Evolutionary conservation across 1,284 basidiomycete species (phyloP), one percentile per base, ranked within the genome.

Genomic region (Wolfiporia cocos): DNA sequence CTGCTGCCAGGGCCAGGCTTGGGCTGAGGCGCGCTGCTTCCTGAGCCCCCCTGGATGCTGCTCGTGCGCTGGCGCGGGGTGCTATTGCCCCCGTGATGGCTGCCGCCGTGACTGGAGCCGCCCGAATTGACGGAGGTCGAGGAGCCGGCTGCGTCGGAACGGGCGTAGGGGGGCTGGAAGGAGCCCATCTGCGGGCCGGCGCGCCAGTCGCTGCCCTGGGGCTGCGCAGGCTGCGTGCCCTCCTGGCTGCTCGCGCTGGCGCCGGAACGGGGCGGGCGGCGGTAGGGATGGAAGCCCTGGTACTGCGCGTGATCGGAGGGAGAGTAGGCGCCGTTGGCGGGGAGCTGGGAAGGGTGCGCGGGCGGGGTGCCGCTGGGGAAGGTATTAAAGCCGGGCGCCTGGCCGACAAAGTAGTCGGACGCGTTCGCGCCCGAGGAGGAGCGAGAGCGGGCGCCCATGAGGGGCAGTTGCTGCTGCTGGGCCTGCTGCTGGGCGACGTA

Each of bases 201-300:
- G 45, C 74, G 72, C 71, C 76, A 74, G 42, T 78, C 76, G 33
- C 55, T 47, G 23, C 61, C 55, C 12, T 59, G 54, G 22, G 65
- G 55, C 35, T 65, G 60, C n/a, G 65, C 51, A 17, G 7, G 12
- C 31, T 41, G 23, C 10, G 15, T 14, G 20, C 30, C 44, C 66
- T 70, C 70, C 36, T 54, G 56, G 37, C 53, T 51, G 39, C 59
- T 57, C 14, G 62, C 59, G 39, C 59, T 57, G 11, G 62, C 59
- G 3, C 55, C 54, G 26, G 73, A 74, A 24, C 78, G 74, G 45
- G 66, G 61, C 26, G 84, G 82, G n/a, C 86, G 77, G 46, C 85
- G 81, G 70, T 88, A 88, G 37, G 86, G 85, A 59, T 88, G 86
- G 59, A 81, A 88, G 22, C 81, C 81, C 26, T 69, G 68, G 55